Percentiles rank a stretch among this genome's conserved stretches.
phyloP scores from a whole-genome alignment of 768 basidiomycete genomes.

The Termitomyces titanicus region DNA sequence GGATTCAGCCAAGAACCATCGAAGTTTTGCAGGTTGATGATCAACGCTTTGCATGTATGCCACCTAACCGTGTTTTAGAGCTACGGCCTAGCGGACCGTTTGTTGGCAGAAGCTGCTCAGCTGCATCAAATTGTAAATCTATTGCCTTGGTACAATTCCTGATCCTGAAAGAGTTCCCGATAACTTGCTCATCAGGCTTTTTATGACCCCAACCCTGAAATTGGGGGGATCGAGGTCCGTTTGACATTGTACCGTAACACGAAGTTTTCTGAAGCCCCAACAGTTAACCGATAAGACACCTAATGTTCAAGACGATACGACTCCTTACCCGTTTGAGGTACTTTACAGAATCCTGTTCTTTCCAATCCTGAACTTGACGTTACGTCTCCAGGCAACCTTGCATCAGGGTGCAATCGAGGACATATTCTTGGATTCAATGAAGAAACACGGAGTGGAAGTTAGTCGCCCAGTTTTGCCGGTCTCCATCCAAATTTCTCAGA shows the following conservation, averaged over 20 bases:
- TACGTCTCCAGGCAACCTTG: conserved; percentile 41
- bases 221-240: conserved; percentile 59
- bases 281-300: conserved; percentile 62
- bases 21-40: conserved; percentile 48
- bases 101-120: conserved; percentile 62
- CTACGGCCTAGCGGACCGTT: conserved; percentile 67
- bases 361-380: background rate
- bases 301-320: conserved; percentile 58
- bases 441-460: conserved; percentile 40
- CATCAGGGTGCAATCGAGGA: conserved; percentile 64
- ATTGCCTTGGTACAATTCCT: background rate
- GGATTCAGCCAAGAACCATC: conserved; percentile 52
- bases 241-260: background rate
- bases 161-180: background rate
- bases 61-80: conserved; percentile 40
- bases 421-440: conserved; percentile 57
- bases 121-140: conserved; percentile 62
- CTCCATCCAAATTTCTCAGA: conserved; percentile 42
- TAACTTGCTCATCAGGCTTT: conserved; percentile 49
- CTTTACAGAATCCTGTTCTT: background rate
- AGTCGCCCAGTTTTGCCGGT: conserved; percentile 47
- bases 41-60: background rate
- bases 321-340: conserved; percentile 73
- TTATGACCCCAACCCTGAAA: conserved; percentile 57
- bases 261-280: background rate